Conservation (phyloP, 768 basidiomycete species). For the Tricholoma sp. region DNA sequence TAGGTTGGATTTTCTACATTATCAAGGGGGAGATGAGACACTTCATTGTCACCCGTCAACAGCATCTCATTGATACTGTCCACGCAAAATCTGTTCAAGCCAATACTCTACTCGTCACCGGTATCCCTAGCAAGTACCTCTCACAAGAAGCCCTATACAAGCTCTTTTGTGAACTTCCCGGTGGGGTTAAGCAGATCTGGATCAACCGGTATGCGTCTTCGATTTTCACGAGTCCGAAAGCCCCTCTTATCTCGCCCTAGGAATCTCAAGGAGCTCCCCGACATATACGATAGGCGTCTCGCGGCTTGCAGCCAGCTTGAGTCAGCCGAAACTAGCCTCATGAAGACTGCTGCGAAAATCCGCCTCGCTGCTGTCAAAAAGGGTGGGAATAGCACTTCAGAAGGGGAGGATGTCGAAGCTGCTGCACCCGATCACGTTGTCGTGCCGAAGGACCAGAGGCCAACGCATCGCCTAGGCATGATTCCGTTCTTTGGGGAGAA, state of each 20-base stretch:
- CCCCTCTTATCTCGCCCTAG: constrained; percentile 27
- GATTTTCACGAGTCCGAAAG: background rate
- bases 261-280: constrained; percentile 83
- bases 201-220: constrained; percentile 64
- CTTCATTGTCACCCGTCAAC: constrained; percentile 77
- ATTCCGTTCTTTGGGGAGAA: constrained; percentile 69
- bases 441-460: constrained; percentile 71
- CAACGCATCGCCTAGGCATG: constrained; percentile 69
- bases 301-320: constrained; percentile 78
- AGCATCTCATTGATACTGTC: constrained; percentile 66
- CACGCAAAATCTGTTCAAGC: constrained; percentile 83
- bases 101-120: constrained; percentile 85
- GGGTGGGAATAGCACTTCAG: constrained; percentile 27
- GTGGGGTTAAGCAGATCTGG: constrained; percentile 90
- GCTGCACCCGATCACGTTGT: constrained; percentile 17
- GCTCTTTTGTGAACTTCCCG: constrained; percentile 80
- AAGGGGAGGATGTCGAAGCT: constrained; percentile 18
- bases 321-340: constrained; percentile 71
- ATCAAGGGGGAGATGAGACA: constrained; percentile 76
- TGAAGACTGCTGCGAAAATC: constrained; percentile 74
- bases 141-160: constrained; percentile 59
- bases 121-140: constrained; percentile 77
- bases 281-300: constrained; percentile 70
- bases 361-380: constrained; percentile 51
- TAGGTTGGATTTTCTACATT: constrained; percentile 84